Evolutionary conservation across 140 eudicot species (phyloP).

Genomic region (Oenanthe javanica): DNA sequence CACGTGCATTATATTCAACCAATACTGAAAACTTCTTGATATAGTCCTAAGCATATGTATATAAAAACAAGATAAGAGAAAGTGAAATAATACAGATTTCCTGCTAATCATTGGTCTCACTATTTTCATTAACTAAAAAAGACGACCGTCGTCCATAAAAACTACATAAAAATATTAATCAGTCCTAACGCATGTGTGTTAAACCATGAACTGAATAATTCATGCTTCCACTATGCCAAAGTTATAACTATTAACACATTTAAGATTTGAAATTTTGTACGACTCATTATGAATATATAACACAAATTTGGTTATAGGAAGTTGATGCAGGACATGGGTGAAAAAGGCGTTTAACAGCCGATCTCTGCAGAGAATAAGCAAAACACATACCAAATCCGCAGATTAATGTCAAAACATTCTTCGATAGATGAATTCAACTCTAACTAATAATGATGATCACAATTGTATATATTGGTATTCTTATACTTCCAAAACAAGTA

Average conservation of each 20-base stretch:
- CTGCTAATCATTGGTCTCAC: not conserved
- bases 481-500: too few species aligned
- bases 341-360: too few species aligned
- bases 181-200: not conserved
- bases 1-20: slow-evolving; percentile 23
- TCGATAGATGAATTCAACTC: too few species aligned
- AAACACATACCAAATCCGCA: too few species aligned
- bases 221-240: not conserved
- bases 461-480: too few species aligned
- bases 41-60: not conserved
- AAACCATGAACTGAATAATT: not conserved
- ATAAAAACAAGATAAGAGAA: not conserved
- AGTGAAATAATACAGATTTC: not conserved
- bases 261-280: not conserved
- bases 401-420: too few species aligned
- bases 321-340: not conserved
- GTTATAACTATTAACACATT: not conserved
- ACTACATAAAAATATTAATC: not conserved
- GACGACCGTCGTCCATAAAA: not conserved
- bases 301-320: not conserved
- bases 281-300: not conserved
- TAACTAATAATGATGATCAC: too few species aligned
- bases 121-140: not conserved
- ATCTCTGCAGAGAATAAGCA: too few species aligned
- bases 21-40: not conserved